Evolutionary conservation across 2,329 filamentous ascomycete genomes (phyloP).

Genomic region (Colletotrichum sp.): DNA sequence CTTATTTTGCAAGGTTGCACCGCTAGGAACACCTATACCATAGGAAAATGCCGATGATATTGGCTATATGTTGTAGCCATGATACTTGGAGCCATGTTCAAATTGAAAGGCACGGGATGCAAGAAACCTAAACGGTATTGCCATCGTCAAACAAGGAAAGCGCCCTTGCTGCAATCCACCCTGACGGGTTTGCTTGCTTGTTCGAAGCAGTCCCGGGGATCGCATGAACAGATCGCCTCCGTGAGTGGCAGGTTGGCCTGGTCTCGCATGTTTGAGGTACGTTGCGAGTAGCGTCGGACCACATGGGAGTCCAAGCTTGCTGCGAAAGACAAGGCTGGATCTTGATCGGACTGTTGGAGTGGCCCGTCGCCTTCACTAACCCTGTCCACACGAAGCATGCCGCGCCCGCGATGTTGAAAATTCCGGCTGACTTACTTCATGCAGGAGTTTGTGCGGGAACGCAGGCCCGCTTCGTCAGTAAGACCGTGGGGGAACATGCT

Average conservation of each 20-base stretch:
- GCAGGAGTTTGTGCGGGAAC: not conserved
- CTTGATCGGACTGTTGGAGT: not conserved
- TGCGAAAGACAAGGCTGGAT: not conserved
- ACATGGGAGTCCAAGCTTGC: constrained; percentile 13
- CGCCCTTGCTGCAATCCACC: not conserved
- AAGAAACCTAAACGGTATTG: not conserved
- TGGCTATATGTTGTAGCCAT: not conserved
- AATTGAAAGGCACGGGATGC: not conserved
- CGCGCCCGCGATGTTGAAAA: not conserved
- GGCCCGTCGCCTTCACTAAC: not conserved
- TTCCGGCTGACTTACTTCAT: not conserved
- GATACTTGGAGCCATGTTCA: not conserved
- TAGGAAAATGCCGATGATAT: not conserved
- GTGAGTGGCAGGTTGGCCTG: constrained; percentile 10
- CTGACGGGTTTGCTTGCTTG: constrained; percentile 1
- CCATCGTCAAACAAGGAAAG: not conserved
- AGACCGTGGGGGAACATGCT: not conserved
- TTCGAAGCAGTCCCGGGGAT: not conserved
- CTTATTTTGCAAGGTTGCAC: constrained; percentile 4
- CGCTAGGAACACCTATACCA: not conserved
- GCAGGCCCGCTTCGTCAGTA: not conserved
- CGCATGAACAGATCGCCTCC: constrained; percentile 21
- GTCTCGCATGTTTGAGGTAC: constrained; percentile 27
- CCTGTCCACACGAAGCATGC: not conserved
- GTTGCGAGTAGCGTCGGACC: constrained; percentile 28